These are phyloP conservation scores for Colletotrichum paranaense DNA, from an alignment of 2,329 filamentous ascomycete genomes.

Conservation along the genomic window DNA sequence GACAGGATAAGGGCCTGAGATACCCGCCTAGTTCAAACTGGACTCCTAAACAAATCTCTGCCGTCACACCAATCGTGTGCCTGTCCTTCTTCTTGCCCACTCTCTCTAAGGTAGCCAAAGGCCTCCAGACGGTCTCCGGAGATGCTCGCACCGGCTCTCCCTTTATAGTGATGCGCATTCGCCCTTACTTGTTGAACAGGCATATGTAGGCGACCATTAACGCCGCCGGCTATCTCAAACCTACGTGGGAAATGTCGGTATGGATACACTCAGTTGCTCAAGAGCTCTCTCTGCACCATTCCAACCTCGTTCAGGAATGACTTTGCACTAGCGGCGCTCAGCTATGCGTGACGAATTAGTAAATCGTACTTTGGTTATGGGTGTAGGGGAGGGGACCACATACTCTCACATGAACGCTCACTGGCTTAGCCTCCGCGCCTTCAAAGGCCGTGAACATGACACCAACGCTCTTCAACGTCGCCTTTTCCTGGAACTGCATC, in stretches of 20 bases:
- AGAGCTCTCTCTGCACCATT: constrained; percentile 63
- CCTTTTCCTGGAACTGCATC: constrained; percentile 83
- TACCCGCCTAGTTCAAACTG: constrained; percentile 12
- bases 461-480: constrained; percentile 76
- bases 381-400: constrained; percentile 36
- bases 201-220: neutral
- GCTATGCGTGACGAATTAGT: constrained; percentile 48
- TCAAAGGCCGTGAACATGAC: constrained; percentile 76
- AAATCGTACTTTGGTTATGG: neutral
- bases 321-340: constrained; percentile 65
- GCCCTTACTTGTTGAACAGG: constrained; percentile 7
- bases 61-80: constrained; percentile 23
- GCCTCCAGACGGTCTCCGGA: neutral
- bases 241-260: neutral
- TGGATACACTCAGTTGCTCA: constrained; percentile 44
- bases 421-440: constrained; percentile 63
- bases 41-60: constrained; percentile 14
- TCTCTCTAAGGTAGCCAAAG: constrained; percentile 5
- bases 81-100: constrained; percentile 9
- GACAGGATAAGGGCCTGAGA: constrained; percentile 16
- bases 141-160: constrained; percentile 9
- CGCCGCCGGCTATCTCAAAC: neutral
- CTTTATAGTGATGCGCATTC: neutral
- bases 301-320: constrained; percentile 61
- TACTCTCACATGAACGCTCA: constrained; percentile 72